A percentile compares a stretch with the other conserved stretches of the same genome.
Evolutionary conservation across 225 moss, liverwort and hornwort genomes (phyloP).

Genomic region (Climacium dendroides): DNA sequence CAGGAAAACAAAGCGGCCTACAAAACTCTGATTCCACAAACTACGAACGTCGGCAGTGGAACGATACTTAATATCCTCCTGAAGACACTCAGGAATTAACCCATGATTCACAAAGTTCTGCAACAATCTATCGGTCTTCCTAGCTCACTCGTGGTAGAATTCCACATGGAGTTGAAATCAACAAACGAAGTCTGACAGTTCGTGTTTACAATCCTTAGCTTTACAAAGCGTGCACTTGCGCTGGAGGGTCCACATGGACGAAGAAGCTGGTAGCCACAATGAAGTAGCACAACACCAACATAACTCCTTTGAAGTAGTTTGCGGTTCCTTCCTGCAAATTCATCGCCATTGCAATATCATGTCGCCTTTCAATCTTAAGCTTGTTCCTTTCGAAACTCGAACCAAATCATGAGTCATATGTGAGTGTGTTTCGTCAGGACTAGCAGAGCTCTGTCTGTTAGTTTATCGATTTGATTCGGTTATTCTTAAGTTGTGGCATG

Average conservation of each 20-base stretch:
- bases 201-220: background rate
- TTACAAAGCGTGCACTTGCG: conserved; percentile 1
- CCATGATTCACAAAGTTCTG: background rate
- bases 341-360: background rate
- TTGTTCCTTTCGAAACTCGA: background rate
- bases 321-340: conserved; percentile 21
- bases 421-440: background rate
- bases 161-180: background rate
- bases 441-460: too few relatives aligned
- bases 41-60: too few relatives aligned
- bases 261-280: conserved; percentile 33
- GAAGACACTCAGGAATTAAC: background rate
- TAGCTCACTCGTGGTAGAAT: background rate
- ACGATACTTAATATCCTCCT: background rate
- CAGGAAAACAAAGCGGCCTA: background rate
- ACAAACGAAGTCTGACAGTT: background rate
- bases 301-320: conserved; percentile 26
- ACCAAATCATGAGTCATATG: background rate
- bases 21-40: background rate
- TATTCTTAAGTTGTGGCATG: background rate
- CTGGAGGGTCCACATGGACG: conserved; percentile 13
- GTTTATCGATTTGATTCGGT: background rate
- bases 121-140: background rate
- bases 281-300: conserved; percentile 26
- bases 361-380: background rate